Evolutionary conservation across 345 rosid genomes (phyloP), one percentile per base, ranked within the genome.

Genomic region (Brassica nigra): DNA sequence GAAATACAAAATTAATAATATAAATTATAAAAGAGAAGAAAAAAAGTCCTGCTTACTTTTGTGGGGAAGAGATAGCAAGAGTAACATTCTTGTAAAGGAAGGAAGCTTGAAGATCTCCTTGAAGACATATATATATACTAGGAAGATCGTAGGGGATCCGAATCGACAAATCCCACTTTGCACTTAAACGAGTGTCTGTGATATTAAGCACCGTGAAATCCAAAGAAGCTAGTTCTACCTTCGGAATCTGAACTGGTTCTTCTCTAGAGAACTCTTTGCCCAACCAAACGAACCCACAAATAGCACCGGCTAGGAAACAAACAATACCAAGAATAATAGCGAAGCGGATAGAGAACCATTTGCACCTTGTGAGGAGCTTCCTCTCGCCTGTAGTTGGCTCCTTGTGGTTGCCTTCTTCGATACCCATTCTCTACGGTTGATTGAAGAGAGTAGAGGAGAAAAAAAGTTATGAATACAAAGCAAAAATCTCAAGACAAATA

Each of bases 11-110:
- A 23, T 23, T 23, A 23, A 23, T 23, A 23, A 23, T 23, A 23
- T 23, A 23, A 23, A 23, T 23, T 23, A 23, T 1, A 23, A 23
- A 23, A 34, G 37, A 34, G 7, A 34, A 34, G 7, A 34, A 34
- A 34, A 34, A 34, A 34, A 1, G 37, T 34, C 1, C 37, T 34
- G 8, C 37, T 34, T 39, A 47, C 54, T 47, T 66, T 66, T 76
- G 73, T 54, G 58, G 14, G 3, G 73, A 28, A 9, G 66, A 67
- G 2, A 23, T 58, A 28, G n/a, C 73, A 15, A 76, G 18, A 57
- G 79, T 68, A 16, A 76, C 8, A 58, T 76, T 28, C n/a, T 68
- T 66, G 79, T 68, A 76, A 12, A 76, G 31, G 5, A 76, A 47
- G 4, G 44, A 58, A 16, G 73, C 67, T 68, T 76, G 74, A 58